Conservation (phyloP, 2,329 filamentous ascomycete species). For the Triangularia verruculosa region DNA sequence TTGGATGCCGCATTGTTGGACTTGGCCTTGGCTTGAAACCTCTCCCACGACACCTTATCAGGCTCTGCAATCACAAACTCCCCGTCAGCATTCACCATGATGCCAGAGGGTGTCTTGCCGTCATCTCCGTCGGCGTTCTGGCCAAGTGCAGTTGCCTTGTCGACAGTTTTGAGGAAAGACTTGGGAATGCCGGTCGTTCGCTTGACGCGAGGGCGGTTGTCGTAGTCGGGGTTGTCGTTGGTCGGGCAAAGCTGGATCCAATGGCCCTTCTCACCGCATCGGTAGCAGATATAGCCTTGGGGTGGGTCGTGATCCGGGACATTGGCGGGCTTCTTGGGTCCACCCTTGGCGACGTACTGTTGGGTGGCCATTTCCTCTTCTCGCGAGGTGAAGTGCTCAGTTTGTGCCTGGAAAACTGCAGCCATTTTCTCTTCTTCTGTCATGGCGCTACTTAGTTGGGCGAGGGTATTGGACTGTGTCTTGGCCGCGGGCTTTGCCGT, state of each 20-base stretch:
- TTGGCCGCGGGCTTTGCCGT: slow-evolving; percentile 58
- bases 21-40: slow-evolving; percentile 93
- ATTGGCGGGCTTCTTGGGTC: slow-evolving; percentile 64
- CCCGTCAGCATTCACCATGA: slow-evolving; percentile 97
- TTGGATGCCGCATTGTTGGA: slow-evolving; percentile 80
- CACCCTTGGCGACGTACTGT: slow-evolving; percentile 59
- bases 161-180: slow-evolving; percentile 91
- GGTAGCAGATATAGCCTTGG: slow-evolving; percentile 91
- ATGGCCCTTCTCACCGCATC: slow-evolving; percentile 96
- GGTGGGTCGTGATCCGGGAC: slow-evolving; percentile 92
- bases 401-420: slow-evolving; percentile 86
- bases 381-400: slow-evolving; percentile 77
- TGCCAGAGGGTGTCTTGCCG: slow-evolving; percentile 74
- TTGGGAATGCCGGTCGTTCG: slow-evolving; percentile 94
- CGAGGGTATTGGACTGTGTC: slow-evolving; percentile 54
- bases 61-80: slow-evolving; percentile 96
- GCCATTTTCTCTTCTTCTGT: slow-evolving; percentile 93
- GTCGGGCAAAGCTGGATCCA: slow-evolving; percentile 98
- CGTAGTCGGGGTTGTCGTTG: slow-evolving; percentile 96
- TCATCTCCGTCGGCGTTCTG: slow-evolving; percentile 77
- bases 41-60: slow-evolving; percentile 93
- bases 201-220: slow-evolving; percentile 90
- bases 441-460: slow-evolving; percentile 71
- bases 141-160: slow-evolving; percentile 76
- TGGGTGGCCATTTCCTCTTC: slow-evolving; percentile 88